Base-by-base conservation (phyloP, 352 stramenopile genomes). In the Pythium myriotylum region DNA sequence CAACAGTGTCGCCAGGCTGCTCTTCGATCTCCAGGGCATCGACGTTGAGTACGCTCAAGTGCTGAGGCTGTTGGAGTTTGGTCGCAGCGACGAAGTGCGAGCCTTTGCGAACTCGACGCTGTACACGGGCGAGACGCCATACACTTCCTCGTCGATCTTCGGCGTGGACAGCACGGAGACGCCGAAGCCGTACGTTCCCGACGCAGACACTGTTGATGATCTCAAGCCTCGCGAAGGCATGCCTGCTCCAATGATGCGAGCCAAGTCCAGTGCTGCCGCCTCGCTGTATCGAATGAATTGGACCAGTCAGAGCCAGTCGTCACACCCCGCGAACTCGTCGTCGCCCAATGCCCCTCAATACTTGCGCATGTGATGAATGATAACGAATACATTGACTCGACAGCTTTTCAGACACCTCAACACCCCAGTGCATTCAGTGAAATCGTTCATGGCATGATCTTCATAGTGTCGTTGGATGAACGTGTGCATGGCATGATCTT, bases 1-100 rank as follows among this genome's bases (percentile, higher is more conserved):
- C 57, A 72, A 72, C 57, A 72, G 64, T 29, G 64, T 72, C 22
- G 64, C 64, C 22, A 59, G 55, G 27, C 19, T 72, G 57, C 57
- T 72, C 8, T 72, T 72, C 27, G 40, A 67, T 27, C 20, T 72
- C 13, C 35, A 52, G 4, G 56, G 64, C n/a, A 64, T 53, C 20
- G 19, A 52, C 12, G 49, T 72, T 16, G 45, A 72, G 57, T 72
- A 72, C 49, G 14, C 27, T 22, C 64, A 72, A 24, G 58, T 72
- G 51, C 24, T 72, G 5, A 12, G 19, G 10, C 51, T 72, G 16
- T 42, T 72, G 43, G 48, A 54, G 27, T 40, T 77, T 8, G 57
- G 65, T 10, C 52, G 54, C n/a, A 56, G 46, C 35, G 50, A 64
- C 40, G 49, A 60, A 13, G 48, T 66, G 23, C 55, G 54, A 0